Percentiles rank a stretch among this genome's conserved stretches.
phyloP scores from a whole-genome alignment of 805 yeast species.

The Spathaspora hagerdaliae region DNA sequence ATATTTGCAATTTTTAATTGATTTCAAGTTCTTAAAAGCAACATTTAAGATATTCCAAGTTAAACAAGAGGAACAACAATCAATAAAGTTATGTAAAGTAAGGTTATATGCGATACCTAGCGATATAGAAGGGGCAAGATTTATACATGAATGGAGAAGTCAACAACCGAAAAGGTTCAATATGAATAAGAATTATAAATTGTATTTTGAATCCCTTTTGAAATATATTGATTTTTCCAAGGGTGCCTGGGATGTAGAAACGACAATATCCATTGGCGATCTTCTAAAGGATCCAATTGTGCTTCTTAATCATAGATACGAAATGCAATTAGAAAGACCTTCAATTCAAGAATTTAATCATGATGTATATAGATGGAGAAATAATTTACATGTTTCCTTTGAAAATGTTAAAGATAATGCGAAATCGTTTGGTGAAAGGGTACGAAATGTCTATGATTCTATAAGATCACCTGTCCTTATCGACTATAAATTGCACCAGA shows the following conservation, averaged over 20 bases:
- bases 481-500: too few species aligned
- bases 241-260: conserved; percentile 2
- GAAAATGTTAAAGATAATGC: background rate
- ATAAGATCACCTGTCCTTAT: conserved; percentile 24
- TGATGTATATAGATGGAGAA: conserved; percentile 31
- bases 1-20: conserved; percentile 42
- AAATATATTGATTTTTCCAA: conserved; percentile 38
- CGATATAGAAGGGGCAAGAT: conserved; percentile 35
- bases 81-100: conserved; percentile 20
- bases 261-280: background rate
- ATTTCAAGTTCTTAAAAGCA: conserved; percentile 37
- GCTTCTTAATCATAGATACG: background rate
- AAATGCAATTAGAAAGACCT: background rate
- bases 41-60: conserved; percentile 31
- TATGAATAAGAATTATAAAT: conserved; percentile 19
- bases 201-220: conserved; percentile 33
- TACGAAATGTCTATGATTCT: conserved; percentile 31
- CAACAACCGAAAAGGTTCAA: conserved; percentile 27
- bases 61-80: conserved; percentile 10
- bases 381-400: background rate
- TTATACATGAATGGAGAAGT: conserved; percentile 31
- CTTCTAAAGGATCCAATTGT: background rate
- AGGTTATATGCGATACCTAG: conserved; percentile 48
- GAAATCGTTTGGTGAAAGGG: conserved; percentile 11
- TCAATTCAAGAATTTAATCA: conserved; percentile 9